These are phyloP conservation scores for Suhomyces bolitotheri DNA, from an alignment of 1,139 yeast genomes.

Conservation along the genomic window DNA sequence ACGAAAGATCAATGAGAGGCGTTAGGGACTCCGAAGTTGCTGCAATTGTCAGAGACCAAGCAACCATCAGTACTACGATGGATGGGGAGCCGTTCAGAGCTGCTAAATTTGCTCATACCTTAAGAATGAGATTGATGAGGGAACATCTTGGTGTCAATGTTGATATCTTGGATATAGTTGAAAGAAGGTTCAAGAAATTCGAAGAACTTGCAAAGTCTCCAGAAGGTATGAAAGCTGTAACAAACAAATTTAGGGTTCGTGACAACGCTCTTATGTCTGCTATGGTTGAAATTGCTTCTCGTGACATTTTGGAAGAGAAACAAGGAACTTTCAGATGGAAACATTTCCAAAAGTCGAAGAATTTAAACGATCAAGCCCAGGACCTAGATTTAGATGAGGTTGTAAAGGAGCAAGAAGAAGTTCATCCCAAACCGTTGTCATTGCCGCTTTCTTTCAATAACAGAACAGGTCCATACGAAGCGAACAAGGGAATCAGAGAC, in stretches of 20 bases:
- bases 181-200: slow-evolving; percentile 64
- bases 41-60: slow-evolving; percentile 80
- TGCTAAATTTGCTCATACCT: slow-evolving; percentile 84
- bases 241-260: slow-evolving; percentile 36
- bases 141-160: slow-evolving; percentile 95
- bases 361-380: slow-evolving; percentile 21
- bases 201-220: slow-evolving; percentile 54
- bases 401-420: slow-evolving; percentile 26
- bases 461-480: slow-evolving; percentile 74
- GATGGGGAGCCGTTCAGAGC: slow-evolving; percentile 79
- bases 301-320: slow-evolving; percentile 56
- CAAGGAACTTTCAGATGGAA: slow-evolving; percentile 53
- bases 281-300: slow-evolving; percentile 70
- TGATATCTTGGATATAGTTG: slow-evolving; percentile 82
- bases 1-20: slow-evolving; percentile 95
- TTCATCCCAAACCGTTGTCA: slow-evolving; percentile 35
- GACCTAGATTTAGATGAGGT: slow-evolving; percentile 31
- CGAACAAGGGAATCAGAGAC: slow-evolving; percentile 81
- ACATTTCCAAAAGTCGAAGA: slow-evolving; percentile 27
- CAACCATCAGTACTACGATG: slow-evolving; percentile 73
- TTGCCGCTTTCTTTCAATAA: slow-evolving; percentile 76
- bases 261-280: slow-evolving; percentile 52
- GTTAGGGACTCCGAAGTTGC: slow-evolving; percentile 93
- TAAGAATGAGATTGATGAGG: slow-evolving; percentile 89
- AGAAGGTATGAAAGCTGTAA: slow-evolving; percentile 46